Evolutionary conservation across 495 filamentous ascomycete genomes (phyloP), one percentile per base, ranked within the genome.

Genomic region (Daldinia decipiens): DNA sequence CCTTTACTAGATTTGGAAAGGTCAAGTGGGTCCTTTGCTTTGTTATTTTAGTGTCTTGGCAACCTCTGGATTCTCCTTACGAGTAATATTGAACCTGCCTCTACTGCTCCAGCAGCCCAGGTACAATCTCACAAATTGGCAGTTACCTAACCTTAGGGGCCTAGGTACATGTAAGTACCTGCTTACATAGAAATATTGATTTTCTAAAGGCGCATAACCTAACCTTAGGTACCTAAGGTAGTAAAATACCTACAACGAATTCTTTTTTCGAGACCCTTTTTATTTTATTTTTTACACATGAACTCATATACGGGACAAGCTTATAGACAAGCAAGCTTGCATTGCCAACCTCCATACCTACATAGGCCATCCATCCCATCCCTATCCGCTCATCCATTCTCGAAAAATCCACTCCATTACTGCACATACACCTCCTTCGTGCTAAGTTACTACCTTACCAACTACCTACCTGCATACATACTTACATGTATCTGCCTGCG

Each of bases 261-360:
- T 56, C 55, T 65, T 36, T 60, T 54, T 59, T 65, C 59, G 45
- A 72, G 64, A 64, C 65, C 56, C n/a, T 72, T 68, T 61, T n/a
- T n/a, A n/a, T n/a, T n/a, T n/a, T n/a, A n/a, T n/a, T n/a, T 68
- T 47, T 19, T 21, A 47, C 19, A 60, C 59, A 68, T 55, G 70
- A 68, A 72, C 65, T 60, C 54, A 58, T 31, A 32, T 24, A 32
- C 27, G 17, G 31, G 27, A 21, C n/a, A 56, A 31, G 27, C 17
- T 21, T 7, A 51, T 36, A 59, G 59, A 51, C 27, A 51, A 38
- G 27, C 50, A 55, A 32, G 53, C 69, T 64, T 64, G 63, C 59
- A 72, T 63, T 43, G 59, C n/a, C 27, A 34, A 51, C 45, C 45
- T 27, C 34, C 57, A 19, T 56, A 13, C 21, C 21, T 24, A 24